These are phyloP conservation scores for Claviceps fusiformis DNA, from an alignment of 2,329 filamentous ascomycete species.

Conservation along the genomic window DNA sequence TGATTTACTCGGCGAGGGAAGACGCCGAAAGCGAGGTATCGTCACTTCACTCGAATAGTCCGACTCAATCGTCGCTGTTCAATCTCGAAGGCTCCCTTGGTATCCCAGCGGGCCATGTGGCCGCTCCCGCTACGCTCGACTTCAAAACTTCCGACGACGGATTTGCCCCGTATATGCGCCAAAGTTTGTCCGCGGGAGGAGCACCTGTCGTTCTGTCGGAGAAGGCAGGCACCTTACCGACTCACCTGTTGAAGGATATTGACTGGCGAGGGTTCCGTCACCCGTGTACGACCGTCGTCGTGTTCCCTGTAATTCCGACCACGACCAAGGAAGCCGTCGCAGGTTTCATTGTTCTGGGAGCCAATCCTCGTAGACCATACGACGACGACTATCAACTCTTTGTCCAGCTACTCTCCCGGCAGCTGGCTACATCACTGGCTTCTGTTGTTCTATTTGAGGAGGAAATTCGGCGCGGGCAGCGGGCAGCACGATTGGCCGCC, in stretches of 20 bases:
- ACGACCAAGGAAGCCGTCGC: conserved; percentile 56
- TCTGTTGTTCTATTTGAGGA: conserved; percentile 75
- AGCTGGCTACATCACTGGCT: conserved; percentile 66
- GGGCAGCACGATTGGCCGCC: conserved; percentile 60
- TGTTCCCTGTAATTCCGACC: conserved; percentile 69
- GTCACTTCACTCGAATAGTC: conserved; percentile 55
- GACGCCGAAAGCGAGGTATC: conserved; percentile 58
- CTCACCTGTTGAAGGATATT: conserved; percentile 50
- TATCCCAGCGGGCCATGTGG: conserved; percentile 48
- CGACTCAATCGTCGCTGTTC: conserved; percentile 47
- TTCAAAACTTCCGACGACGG: conserved; percentile 55
- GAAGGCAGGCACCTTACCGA: conserved; percentile 52
- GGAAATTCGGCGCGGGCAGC: conserved; percentile 62
- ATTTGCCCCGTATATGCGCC: conserved; percentile 62
- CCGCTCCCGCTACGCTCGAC: conserved; percentile 50
- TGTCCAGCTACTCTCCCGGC: conserved; percentile 58
- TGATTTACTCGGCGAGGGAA: conserved; percentile 64
- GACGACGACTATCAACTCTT: conserved; percentile 73
- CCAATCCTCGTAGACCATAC: conserved; percentile 66
- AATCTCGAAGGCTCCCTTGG: conserved; percentile 61
- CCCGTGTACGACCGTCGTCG: conserved; percentile 54
- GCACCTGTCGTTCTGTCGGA: conserved; percentile 54
- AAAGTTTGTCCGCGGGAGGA: conserved; percentile 54
- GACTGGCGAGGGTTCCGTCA: conserved; percentile 60
- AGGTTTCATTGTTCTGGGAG: conserved; percentile 65